Base-by-base conservation (phyloP, 1,139 yeast species). In the Trichomonascaceae sp. region DNA sequence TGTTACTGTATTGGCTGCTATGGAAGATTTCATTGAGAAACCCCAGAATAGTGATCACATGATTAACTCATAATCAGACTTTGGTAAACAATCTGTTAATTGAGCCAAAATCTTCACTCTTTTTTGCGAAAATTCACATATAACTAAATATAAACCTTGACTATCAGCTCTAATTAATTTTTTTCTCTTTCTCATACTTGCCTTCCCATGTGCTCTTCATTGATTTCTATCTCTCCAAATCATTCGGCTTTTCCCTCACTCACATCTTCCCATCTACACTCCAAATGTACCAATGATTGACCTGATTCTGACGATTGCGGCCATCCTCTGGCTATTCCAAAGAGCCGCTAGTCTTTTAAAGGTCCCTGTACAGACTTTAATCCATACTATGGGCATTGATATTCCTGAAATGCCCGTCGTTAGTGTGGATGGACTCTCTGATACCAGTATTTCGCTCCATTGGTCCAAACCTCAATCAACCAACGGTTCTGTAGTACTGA, bases 321-420 rank as follows among this genome's bases (percentile, higher is more conserved):
- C 74, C 60, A 61, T 80, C 74, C 57, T 74, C 63, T 66, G 90
- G 89, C 67, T 79, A 55, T 57, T 74, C 52, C 74, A 78, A 70
- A 61, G 83, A 52, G 69, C 81, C 32, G 65, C 73, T 27, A 60
- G 68, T 18, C 66, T 81, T 36, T 63, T 74, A 39, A 70, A 74
- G 30, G 74, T 79, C 38, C 84, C 87, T 0, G 71, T 80, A 22
- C 75, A 75, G 10, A 71, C 74, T 38, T 73, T 83, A 30, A 76
- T 82, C 51, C 75, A 74, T 58, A 69, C 74, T 13, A 68, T 83
- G 49, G 79, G 80, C 50, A 76, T 83, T 30, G 77, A 76, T 43
- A 76, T 82, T 17, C 87, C 88, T 1, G 76, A 77, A 38, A 73
- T 83, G 5, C 84, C 85, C 0, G 71, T 75, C 52, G 74, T 83